Conservation (phyloP, 202 grass and related monocot genomes). For the Schoenoplectus triqueter region DNA sequence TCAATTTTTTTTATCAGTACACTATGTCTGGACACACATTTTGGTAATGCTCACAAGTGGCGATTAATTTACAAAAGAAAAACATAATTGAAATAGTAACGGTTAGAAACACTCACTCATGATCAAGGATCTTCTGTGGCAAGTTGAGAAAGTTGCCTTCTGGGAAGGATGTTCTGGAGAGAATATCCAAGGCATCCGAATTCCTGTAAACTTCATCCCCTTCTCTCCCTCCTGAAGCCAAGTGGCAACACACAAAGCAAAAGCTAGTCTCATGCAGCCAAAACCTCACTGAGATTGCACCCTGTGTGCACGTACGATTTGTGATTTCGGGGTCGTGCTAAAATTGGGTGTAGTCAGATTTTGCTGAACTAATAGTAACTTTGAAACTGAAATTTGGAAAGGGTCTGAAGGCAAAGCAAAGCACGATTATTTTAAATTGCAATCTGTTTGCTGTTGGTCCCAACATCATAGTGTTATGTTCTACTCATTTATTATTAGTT, state of each 20-base stretch:
- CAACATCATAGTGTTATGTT: slow-evolving; percentile 31
- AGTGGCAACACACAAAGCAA: slow-evolving; percentile 92
- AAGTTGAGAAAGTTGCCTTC: slow-evolving; percentile 48
- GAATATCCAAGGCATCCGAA: slow-evolving; percentile 73
- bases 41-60: neutral
- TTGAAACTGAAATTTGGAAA: neutral
- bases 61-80: neutral
- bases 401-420: neutral
- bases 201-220: slow-evolving; percentile 83
- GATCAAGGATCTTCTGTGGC: slow-evolving; percentile 72
- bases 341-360: neutral
- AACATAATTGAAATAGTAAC: neutral
- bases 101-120: slow-evolving; percentile 62
- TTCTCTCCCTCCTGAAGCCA: slow-evolving; percentile 75
- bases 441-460: neutral
- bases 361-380: neutral
- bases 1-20: neutral
- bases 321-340: neutral
- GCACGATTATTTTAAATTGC: neutral
- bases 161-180: slow-evolving; percentile 71
- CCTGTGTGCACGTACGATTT: slow-evolving; percentile 41
- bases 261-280: slow-evolving; percentile 79
- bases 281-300: slow-evolving; percentile 70
- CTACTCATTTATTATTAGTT: neutral
- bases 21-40: neutral